Evolutionary conservation across 495 filamentous ascomycete genomes (phyloP), one percentile per base, ranked within the genome.

Genomic region (Tuber brumale): DNA sequence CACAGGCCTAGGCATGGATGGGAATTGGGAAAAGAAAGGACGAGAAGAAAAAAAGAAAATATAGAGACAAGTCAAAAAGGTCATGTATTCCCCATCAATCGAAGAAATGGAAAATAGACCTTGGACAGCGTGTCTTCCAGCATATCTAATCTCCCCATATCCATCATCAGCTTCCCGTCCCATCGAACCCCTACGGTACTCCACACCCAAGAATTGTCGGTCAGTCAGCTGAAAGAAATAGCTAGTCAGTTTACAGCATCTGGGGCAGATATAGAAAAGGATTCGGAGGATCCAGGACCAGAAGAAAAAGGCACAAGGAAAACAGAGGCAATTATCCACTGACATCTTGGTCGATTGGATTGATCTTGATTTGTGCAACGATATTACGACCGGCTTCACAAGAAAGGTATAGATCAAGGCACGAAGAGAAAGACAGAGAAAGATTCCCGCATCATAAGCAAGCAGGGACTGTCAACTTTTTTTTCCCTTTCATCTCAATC

Each of bases 51-150:
- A 35, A 77, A 46, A 37, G 42, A 45, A 69, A 71, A 69, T 61
- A 41, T 70, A 35, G 19, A 61, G 69, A 51, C 51, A 78, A 42
- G 70, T 76, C 73, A 80, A 76, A 75, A 79, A 70, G 76, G 72
- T 69, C 76, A 72, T 70, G 70, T 61, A 75, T 70, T 69, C 73
- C 73, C 27, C 74, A 76, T 27, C n/a, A 76, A 37, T 61, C 75
- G 46, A 48, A 45, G 51, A 73, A 72, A 69, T 73, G 57, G 4
- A 35, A 66, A 66, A 66, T 66, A 66, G 27, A 66, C 27, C 57
- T 35, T 66, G 57, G 51, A 61, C 51, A 31, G 51, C 57, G 12
- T 27, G 27, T 18, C 57, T 66, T 35, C 57, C 27, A 66, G n/a
- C 57, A 35, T 66, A 66, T 66, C 57, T 66, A 66, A 35, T 35